Evolutionary conservation across 805 yeast genomes (phyloP), one percentile per base, ranked within the genome.

Genomic region (Saccharomycopsis babjevae): DNA sequence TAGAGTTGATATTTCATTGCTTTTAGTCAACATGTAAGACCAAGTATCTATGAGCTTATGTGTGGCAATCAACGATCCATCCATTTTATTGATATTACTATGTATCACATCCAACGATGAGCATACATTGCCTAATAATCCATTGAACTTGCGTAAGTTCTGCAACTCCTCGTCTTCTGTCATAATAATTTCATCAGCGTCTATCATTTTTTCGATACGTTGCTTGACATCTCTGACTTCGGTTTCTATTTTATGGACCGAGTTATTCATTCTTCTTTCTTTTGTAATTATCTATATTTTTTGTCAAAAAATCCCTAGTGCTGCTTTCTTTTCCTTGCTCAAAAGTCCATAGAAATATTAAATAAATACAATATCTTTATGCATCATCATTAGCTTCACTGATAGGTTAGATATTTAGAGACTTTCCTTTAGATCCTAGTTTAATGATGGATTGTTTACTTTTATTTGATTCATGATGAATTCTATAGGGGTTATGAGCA

Each of bases 21-120:
- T 64, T 42, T 64, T 62, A 6, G 58, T 56, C 22, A 62, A 32
- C 15, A 64, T 64, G 32, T 64, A 58, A 3, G 64, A 61, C 66
- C 66, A 64, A 18, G 58, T 59, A 55, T 62, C 63, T 11, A 62
- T 58, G 13, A 64, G 57, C 20, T 59, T 54, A 50, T 64, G 62
- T 1, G 64, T 62, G n/a, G 59, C 54, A 32, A 60, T 54, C 10
- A 64, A 52, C 1, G 59, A 55, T 32, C 57, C 56, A 40, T 63
- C 61, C 20, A 63, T 62, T 43, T 59, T 54, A 13, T n/a, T 54
- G n/a, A 63, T 39, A 56, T 62, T 62, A 2, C 36, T 5, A 5
- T 34, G 57, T 22, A 50, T 54, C 10, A 50, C 30, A 20, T 54
- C 54, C 32, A 62, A 28, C 3, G 56, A 38, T n/a, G 30, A 57